Conservation (phyloP, 106 monocot species). For the Chionographis japonica region DNA sequence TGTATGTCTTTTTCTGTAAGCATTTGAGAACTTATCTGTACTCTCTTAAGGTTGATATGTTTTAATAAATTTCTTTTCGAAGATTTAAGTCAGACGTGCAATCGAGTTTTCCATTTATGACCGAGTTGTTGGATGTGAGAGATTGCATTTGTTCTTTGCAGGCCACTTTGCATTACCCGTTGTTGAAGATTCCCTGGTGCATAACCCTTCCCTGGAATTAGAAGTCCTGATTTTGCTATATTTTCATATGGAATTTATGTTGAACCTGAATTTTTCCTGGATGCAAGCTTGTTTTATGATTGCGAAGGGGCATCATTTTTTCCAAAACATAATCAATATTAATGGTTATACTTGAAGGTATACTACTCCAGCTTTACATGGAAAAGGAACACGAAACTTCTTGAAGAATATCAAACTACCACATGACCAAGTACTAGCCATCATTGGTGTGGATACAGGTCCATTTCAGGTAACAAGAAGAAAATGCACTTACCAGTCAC, state of each 20-base stretch:
- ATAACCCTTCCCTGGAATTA: not conserved
- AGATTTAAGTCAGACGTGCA: too few species aligned
- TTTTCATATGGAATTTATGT: not conserved
- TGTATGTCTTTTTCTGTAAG: conserved; percentile 20
- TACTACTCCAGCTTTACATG: conserved; percentile 17
- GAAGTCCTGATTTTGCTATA: not conserved
- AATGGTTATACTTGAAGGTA: conserved; percentile 22
- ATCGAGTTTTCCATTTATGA: too few species aligned
- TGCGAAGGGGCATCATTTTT: too few species aligned
- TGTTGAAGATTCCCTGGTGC: conserved; percentile 50
- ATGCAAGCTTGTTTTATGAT: too few species aligned
- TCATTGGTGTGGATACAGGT: conserved; percentile 39
- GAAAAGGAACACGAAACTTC: conserved; percentile 11
- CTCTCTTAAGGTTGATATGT: too few species aligned
- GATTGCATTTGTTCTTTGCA: conserved; percentile 14
- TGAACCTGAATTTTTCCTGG: too few species aligned
- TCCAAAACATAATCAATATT: not conserved
- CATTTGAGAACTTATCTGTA: not conserved
- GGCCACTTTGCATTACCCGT: conserved; percentile 38
- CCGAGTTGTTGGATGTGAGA: not conserved
- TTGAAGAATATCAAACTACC: conserved; percentile 31
- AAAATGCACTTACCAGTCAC: too few species aligned
- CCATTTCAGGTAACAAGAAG: conserved; percentile 29
- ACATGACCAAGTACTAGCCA: conserved; percentile 20
- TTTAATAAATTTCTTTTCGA: not conserved